These are phyloP conservation scores for Beauveria rudraprayagi DNA, from an alignment of 2,329 filamentous ascomycete species.

Conservation along the genomic window DNA sequence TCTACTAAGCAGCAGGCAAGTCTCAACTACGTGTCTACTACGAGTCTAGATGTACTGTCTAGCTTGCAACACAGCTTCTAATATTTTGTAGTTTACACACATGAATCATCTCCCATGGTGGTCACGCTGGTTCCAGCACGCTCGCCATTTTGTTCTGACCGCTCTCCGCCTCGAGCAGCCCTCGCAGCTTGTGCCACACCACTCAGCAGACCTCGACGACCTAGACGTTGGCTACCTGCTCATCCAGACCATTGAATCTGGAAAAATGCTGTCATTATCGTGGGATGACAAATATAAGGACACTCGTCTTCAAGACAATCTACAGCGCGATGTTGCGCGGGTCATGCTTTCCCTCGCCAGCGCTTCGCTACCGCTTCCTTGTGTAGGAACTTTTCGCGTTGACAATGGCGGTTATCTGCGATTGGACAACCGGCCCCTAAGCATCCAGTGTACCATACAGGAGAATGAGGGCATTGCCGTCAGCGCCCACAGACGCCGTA, in stretches of 20 bases:
- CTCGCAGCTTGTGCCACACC: conserved; percentile 12
- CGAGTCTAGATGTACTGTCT: not conserved
- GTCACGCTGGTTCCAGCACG: conserved; percentile 10
- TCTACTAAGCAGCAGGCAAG: conserved; percentile 14
- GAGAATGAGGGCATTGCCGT: conserved; percentile 13
- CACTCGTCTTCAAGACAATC: conserved; percentile 15
- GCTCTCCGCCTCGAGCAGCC: conserved; percentile 13
- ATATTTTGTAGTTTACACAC: conserved; percentile 10
- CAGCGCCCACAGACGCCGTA: not conserved
- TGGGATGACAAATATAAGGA: conserved; percentile 16
- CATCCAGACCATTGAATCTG: conserved; percentile 15
- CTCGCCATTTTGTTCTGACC: conserved; percentile 1
- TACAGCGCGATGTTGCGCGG: conserved; percentile 23
- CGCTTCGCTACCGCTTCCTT: conserved; percentile 17
- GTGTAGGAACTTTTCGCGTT: conserved; percentile 22
- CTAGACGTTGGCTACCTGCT: conserved; percentile 17
- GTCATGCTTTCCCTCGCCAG: conserved; percentile 24
- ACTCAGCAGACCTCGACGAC: not conserved
- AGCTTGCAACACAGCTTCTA: not conserved
- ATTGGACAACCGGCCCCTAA: conserved; percentile 18
- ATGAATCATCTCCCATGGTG: conserved; percentile 2
- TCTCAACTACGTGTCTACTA: not conserved
- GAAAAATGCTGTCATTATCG: conserved; percentile 16
- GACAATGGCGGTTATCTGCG: conserved; percentile 22
- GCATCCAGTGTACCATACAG: conserved; percentile 10